Evolutionary conservation across 1,284 basidiomycete species (phyloP).

Genomic region (Cryptococcus sp.): DNA sequence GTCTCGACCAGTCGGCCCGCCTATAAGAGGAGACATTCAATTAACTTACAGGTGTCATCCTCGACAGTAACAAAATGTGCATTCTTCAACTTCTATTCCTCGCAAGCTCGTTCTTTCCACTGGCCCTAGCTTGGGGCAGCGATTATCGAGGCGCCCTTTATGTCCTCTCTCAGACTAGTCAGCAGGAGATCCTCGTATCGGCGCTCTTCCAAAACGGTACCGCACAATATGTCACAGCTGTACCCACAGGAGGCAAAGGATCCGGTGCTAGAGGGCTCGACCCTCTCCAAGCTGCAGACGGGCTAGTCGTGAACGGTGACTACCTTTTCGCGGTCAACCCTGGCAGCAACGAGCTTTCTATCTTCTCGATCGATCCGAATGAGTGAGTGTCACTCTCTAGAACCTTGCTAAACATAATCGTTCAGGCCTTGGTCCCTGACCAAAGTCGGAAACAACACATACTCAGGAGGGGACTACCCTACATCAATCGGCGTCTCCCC

Average conservation of each 20-base stretch:
- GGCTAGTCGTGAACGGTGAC: background rate
- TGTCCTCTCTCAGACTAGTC: background rate
- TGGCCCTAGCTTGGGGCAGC: background rate
- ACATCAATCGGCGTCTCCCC: background rate
- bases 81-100: too few species aligned
- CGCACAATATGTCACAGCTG: background rate
- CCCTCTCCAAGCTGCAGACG: conserved; percentile 1
- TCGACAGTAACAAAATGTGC: too few species aligned
- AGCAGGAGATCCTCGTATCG: background rate
- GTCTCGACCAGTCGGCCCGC: too few species aligned
- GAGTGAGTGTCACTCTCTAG: background rate
- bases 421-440: background rate
- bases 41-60: too few species aligned
- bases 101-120: background rate
- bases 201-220: background rate
- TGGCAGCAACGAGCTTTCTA: background rate
- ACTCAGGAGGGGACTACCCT: background rate
- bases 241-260: background rate
- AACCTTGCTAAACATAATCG: background rate
- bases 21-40: too few species aligned
- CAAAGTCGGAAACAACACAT: background rate
- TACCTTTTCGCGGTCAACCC: background rate
- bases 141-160: background rate
- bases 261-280: background rate
- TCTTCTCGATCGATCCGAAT: background rate